Conservation (phyloP, 352 stramenopile species). For the Aphanomyces stellatus region DNA sequence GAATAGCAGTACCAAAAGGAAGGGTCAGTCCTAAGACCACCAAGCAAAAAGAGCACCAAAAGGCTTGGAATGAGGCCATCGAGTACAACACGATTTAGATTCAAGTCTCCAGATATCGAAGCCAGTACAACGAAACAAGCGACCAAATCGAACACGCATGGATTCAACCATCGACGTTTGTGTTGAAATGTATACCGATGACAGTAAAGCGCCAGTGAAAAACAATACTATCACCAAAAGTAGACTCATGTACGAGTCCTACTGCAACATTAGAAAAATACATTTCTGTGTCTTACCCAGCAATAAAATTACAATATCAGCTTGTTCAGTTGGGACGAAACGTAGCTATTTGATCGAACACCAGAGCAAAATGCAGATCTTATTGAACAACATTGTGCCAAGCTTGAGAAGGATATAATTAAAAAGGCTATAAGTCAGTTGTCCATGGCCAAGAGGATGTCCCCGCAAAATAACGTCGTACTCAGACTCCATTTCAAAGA, state of each 20-base stretch:
- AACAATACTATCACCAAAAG: not conserved
- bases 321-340: not conserved
- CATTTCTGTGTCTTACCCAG: not conserved
- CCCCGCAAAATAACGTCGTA: too few species aligned
- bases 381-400: not conserved
- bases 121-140: not conserved
- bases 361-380: not conserved
- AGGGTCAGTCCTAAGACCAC: not conserved
- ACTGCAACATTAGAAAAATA: not conserved
- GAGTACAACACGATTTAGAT: not conserved
- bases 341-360: too few species aligned
- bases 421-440: too few species aligned
- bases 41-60: not conserved
- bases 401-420: not conserved
- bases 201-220: not conserved
- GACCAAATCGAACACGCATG: not conserved
- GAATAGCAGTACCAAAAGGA: not conserved
- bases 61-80: not conserved
- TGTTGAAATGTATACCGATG: not conserved
- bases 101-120: not conserved
- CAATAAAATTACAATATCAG: not conserved
- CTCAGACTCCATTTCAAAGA: too few species aligned
- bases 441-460: too few species aligned
- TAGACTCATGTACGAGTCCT: conserved; percentile 9
- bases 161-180: not conserved